A percentile compares a stretch with the other conserved stretches of the same genome.
phyloP scores from a whole-genome alignment of 2,329 filamentous ascomycete species.

The Aspergillus vadensis region DNA sequence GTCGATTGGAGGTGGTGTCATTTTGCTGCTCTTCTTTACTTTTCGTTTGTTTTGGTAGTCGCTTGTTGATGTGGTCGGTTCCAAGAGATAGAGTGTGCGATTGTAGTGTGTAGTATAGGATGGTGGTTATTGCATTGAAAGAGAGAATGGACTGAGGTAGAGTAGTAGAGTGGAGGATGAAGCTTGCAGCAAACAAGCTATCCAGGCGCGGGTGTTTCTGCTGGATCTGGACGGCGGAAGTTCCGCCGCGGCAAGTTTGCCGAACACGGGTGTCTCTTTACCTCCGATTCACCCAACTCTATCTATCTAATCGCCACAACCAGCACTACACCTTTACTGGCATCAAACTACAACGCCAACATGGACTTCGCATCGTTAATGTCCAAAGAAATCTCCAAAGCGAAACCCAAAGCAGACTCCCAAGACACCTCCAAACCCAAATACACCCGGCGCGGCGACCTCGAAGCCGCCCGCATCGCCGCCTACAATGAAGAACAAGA shows the following conservation, averaged over 20 bases:
- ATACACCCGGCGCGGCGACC: slow-evolving; percentile 80
- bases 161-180: no score
- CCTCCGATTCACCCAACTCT: neutral
- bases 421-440: slow-evolving; percentile 59
- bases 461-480: slow-evolving; percentile 78
- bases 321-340: neutral
- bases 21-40: slow-evolving; percentile 27
- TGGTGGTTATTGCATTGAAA: neutral
- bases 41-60: neutral
- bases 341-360: slow-evolving; percentile 33
- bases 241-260: no score
- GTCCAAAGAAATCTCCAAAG: slow-evolving; percentile 87
- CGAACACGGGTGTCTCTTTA: no score
- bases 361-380: slow-evolving; percentile 98
- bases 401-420: slow-evolving; percentile 52
- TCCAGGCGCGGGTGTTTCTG: no score
- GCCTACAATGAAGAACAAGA: slow-evolving; percentile 82
- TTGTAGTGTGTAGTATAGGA: neutral
- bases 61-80: neutral
- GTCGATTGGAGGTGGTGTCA: slow-evolving; percentile 54
- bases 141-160: neutral
- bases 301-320: neutral
- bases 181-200: no score
- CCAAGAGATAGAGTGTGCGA: no score
- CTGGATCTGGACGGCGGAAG: no score